These are phyloP conservation scores for Knufia petricola DNA, from an alignment of 2,329 filamentous ascomycete genomes.

Conservation along the genomic window DNA sequence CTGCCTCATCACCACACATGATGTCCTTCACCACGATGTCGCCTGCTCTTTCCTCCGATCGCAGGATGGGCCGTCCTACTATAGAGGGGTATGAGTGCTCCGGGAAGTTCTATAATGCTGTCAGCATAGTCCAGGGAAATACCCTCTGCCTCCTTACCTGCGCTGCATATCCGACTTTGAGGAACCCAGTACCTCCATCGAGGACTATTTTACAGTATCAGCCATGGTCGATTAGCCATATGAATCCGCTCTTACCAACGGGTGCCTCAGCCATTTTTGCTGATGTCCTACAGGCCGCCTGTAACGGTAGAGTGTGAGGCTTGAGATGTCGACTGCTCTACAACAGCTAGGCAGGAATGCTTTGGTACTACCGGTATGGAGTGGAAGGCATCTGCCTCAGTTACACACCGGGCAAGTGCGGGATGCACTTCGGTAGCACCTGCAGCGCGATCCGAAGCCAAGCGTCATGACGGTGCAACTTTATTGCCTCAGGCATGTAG, in stretches of 20 bases:
- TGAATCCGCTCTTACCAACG: slow-evolving; percentile 33
- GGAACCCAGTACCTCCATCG: slow-evolving; percentile 98
- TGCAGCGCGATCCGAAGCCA: neutral
- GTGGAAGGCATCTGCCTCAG: neutral
- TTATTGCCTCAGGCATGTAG: neutral
- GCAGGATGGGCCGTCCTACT: slow-evolving; percentile 92
- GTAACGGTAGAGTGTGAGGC: too few species aligned
- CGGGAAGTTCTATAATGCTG: slow-evolving; percentile 70
- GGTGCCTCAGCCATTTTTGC: slow-evolving; percentile 39
- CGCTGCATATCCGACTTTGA: slow-evolving; percentile 97
- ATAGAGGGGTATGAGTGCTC: slow-evolving; percentile 98
- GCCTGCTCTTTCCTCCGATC: slow-evolving; percentile 79
- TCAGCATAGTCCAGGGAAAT: slow-evolving; percentile 10
- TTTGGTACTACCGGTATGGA: too few species aligned
- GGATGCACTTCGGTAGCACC: neutral
- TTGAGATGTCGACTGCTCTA: too few species aligned
- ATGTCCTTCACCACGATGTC: slow-evolving; percentile 84
- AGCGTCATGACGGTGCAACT: neutral
- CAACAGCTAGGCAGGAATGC: too few species aligned
- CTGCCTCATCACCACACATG: slow-evolving; percentile 98
- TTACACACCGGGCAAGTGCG: neutral
- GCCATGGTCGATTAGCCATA: slow-evolving; percentile 16
- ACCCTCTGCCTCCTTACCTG: slow-evolving; percentile 46
- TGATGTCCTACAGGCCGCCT: neutral
- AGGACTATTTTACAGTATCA: slow-evolving; percentile 57